Conservation (phyloP, 371 early-diverging fungal species). For the Mucor velutinosus region DNA sequence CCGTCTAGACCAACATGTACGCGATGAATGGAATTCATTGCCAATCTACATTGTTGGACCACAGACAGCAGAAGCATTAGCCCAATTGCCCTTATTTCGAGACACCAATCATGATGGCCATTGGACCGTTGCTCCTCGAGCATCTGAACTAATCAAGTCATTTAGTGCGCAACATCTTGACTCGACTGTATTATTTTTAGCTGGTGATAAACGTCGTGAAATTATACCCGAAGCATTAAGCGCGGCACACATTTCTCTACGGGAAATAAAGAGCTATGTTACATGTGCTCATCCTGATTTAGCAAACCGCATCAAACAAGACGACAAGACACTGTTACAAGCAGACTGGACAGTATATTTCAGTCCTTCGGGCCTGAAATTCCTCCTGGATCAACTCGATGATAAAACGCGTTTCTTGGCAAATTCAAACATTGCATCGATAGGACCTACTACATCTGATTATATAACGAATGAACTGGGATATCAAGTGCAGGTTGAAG, state of each 20-base stretch:
- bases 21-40: constrained; percentile 22
- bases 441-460: constrained; percentile 60
- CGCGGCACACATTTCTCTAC: constrained; percentile 25
- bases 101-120: not conserved
- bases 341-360: constrained; percentile 56
- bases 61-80: constrained; percentile 43
- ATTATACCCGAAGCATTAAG: constrained; percentile 38
- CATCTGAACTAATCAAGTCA: constrained; percentile 37
- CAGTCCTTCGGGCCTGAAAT: constrained; percentile 64
- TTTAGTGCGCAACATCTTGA: constrained; percentile 20
- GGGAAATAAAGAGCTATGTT: constrained; percentile 46
- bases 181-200: constrained; percentile 42
- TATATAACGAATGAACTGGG: constrained; percentile 22
- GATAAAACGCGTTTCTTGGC: constrained; percentile 3
- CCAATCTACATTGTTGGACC: constrained; percentile 55
- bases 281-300: constrained; percentile 42
- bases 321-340: not conserved
- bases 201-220: constrained; percentile 62
- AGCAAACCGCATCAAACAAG: not conserved
- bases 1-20: not conserved
- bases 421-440: constrained; percentile 38
- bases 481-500: constrained; percentile 32
- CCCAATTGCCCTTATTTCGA: constrained; percentile 27
- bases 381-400: constrained; percentile 17
- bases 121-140: constrained; percentile 41